A percentile compares a stretch with the other conserved stretches of the same genome.
Evolutionary conservation across 2,329 filamentous ascomycete genomes (phyloP).

Genomic region (Bimuria novae-zelandiae): DNA sequence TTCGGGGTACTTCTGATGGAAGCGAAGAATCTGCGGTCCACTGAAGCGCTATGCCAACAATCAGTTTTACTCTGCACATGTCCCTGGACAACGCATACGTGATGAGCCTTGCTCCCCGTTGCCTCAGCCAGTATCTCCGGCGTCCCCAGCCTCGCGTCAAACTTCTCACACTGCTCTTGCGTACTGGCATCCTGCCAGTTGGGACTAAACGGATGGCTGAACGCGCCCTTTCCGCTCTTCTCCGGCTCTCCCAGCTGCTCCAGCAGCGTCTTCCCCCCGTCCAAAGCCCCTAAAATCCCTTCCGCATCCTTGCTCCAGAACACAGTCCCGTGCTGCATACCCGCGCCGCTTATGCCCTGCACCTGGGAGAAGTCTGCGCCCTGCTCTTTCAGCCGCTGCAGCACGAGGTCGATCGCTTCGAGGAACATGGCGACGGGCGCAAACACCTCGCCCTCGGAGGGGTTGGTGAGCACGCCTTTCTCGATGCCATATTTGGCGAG

Average conservation of each 20-base stretch:
- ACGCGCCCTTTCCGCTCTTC: constrained; percentile 58
- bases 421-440: constrained; percentile 94
- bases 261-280: constrained; percentile 65
- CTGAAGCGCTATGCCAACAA: constrained; percentile 76
- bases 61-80: constrained; percentile 12
- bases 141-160: constrained; percentile 73
- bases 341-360: constrained; percentile 83
- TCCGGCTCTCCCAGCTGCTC: constrained; percentile 65
- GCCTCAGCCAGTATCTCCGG: constrained; percentile 71
- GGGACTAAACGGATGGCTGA: constrained; percentile 85
- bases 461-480: constrained; percentile 86
- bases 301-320: constrained; percentile 83
- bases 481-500: constrained; percentile 70
- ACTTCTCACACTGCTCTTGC: constrained; percentile 85
- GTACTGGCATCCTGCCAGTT: constrained; percentile 99
- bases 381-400: constrained; percentile 70
- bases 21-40: constrained; percentile 92
- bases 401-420: constrained; percentile 85
- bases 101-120: constrained; percentile 92
- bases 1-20: constrained; percentile 77
- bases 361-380: constrained; percentile 75
- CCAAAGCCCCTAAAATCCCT: constrained; percentile 63
- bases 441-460: constrained; percentile 83
- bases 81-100: constrained; percentile 61
- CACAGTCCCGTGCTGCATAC: constrained; percentile 97